Base-by-base conservation (phyloP, 1,139 yeast genomes). In the Diutina siamensis region DNA sequence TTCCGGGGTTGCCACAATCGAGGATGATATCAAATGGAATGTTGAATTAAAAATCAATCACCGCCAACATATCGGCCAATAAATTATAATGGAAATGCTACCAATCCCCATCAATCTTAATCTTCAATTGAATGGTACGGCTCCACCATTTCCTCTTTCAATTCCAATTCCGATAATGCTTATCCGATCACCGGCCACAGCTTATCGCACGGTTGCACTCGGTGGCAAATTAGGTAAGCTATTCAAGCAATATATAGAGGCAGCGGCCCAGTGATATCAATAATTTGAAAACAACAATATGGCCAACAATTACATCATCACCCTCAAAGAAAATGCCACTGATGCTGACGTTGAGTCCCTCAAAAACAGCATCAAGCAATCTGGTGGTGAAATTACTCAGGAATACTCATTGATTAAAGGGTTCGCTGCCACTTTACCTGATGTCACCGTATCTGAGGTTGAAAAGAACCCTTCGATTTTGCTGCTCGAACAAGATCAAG, bases 391-490 rank as follows among this genome's bases (percentile, higher is more conserved):
- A 46, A 71, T 83, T 55, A 72, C 76, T 48, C 78, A 76, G 51
- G 86, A 82, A 54, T 82, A 74, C 62, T 64, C 74, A 46, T 66
- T 83, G 59, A 79, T 83, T 64, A 81, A 81, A 65, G 89, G 87
- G 0, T 81, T 78, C 54, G 59, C 63, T 45, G 78, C 71, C 48
- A 70, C 73, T 52, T 62, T 79, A 51, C 83, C 85, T 35, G 57
- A 65, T 4, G 50, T 68, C 51, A 80, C 74, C 53, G 63, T 72
- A 35, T 56, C 62, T 18, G 47, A 72, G 8, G 57, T 79, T 51
- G 57, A 64, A 50, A 54, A 56, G 40, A 69, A 75, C 57, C 72
- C 70, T 20, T 68, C 65, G 45, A 77, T 80, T 49, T 69, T 71
- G 45, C 60, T 68, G 27, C 63, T 79, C 50, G 86, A 80, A 60